Conservation (phyloP, 2,329 filamentous ascomycete genomes). For the Didymella arachidicola region DNA sequence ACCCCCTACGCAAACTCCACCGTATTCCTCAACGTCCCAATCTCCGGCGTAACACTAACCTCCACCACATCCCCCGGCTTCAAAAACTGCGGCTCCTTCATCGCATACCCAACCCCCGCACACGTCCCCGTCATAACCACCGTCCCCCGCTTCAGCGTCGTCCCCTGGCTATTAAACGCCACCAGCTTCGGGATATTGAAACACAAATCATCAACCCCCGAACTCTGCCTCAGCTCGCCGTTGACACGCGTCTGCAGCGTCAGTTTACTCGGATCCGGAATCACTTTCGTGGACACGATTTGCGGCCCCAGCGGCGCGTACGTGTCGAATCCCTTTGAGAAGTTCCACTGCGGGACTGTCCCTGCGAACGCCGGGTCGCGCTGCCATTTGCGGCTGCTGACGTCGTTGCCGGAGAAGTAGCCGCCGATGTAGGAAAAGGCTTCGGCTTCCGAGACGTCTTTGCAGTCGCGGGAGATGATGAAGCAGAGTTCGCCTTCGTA, state of each 20-base stretch:
- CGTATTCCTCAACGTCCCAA: constrained; percentile 46
- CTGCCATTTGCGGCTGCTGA: constrained; percentile 63
- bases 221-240: constrained; percentile 58
- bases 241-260: constrained; percentile 58
- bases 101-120: constrained; percentile 52
- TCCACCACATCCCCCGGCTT: constrained; percentile 47
- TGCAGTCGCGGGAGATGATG: constrained; percentile 62
- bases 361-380: constrained; percentile 59
- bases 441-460: constrained; percentile 56
- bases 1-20: constrained; percentile 38
- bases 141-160: constrained; percentile 57
- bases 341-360: constrained; percentile 64
- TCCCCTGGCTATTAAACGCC: constrained; percentile 57
- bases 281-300: constrained; percentile 54
- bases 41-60: constrained; percentile 38
- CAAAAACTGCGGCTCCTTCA: constrained; percentile 51
- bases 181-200: constrained; percentile 58
- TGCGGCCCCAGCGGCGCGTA: constrained; percentile 63
- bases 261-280: constrained; percentile 56
- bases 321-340: constrained; percentile 65
- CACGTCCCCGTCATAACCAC: constrained; percentile 61
- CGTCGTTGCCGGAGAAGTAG: constrained; percentile 64
- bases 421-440: constrained; percentile 62
- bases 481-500: constrained; percentile 54
- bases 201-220: constrained; percentile 57